A percentile compares a stretch with the other conserved stretches of the same genome.
Evolutionary conservation across 495 filamentous ascomycete genomes (phyloP).

Genomic region (Penicillium lagena): DNA sequence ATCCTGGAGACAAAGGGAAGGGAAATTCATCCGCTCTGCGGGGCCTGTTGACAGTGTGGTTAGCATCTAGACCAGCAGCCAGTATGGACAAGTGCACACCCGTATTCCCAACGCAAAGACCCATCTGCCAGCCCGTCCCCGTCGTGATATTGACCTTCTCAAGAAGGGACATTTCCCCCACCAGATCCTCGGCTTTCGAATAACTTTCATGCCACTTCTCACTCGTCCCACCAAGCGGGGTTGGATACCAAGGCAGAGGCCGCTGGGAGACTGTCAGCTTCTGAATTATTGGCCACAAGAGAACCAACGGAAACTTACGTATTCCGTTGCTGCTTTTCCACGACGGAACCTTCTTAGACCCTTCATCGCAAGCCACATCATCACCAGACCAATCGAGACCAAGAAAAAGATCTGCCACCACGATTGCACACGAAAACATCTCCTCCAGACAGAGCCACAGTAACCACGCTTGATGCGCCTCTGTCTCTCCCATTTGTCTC

Average conservation of each 20-base stretch:
- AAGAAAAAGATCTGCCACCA: conserved; percentile 17
- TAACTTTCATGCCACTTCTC: conserved; percentile 72
- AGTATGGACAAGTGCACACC: conserved; percentile 17
- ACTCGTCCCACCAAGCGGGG: conserved; percentile 73
- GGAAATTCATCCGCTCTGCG: conserved; percentile 66
- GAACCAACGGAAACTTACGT: conserved; percentile 7
- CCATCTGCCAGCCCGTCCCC: conserved; percentile 87
- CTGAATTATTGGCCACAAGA: neutral
- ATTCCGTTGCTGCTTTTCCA: conserved; percentile 1
- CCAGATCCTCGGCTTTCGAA: conserved; percentile 70
- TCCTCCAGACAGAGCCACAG: conserved; percentile 1
- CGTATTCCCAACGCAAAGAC: conserved; percentile 86
- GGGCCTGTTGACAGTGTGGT: conserved; percentile 35
- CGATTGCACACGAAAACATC: conserved; percentile 3
- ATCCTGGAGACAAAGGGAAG: conserved; percentile 83
- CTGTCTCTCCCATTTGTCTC: neutral
- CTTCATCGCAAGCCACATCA: conserved; percentile 14
- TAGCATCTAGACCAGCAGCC: neutral
- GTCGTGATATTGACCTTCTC: conserved; percentile 97
- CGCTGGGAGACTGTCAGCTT: neutral
- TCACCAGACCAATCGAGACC: conserved; percentile 3
- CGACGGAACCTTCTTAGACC: conserved; percentile 6
- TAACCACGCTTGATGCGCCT: neutral
- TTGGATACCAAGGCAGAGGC: conserved; percentile 78
- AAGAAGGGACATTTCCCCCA: conserved; percentile 72